A percentile compares a stretch with the other conserved stretches of the same genome.
Conservation (phyloP, 1,284 basidiomycete genomes). For the Ceratobasidium sp. region DNA sequence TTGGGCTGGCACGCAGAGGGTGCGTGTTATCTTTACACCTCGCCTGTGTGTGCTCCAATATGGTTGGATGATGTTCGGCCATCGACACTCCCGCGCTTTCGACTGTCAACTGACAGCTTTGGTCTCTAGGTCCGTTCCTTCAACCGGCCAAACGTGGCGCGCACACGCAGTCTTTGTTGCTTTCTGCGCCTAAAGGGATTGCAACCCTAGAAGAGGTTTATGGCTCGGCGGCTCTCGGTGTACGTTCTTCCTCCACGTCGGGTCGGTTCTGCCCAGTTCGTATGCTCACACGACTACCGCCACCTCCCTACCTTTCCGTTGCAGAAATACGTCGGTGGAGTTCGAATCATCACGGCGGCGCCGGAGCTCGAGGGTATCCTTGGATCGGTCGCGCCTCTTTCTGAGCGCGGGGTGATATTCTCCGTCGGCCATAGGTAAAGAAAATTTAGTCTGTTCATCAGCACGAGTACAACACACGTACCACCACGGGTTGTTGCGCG, state of each 20-base stretch:
- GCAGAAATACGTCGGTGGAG: slow-evolving; percentile 65
- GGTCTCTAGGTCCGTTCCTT: slow-evolving; percentile 80
- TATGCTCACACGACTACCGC: neutral
- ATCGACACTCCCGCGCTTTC: neutral
- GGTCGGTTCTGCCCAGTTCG: slow-evolving; percentile 2
- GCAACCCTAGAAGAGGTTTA: slow-evolving; percentile 79
- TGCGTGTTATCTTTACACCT: slow-evolving; percentile 17
- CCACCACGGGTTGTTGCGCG: too few species aligned
- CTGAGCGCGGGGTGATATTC: slow-evolving; percentile 77
- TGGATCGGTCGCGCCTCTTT: slow-evolving; percentile 72
- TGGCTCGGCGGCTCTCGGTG: slow-evolving; percentile 62
- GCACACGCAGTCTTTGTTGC: slow-evolving; percentile 78
- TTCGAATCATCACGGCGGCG: slow-evolving; percentile 87
- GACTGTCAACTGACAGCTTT: neutral
- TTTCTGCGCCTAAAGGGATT: slow-evolving; percentile 70
- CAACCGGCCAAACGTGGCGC: slow-evolving; percentile 83
- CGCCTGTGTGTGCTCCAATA: neutral
- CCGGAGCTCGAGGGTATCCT: slow-evolving; percentile 89
- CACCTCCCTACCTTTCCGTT: neutral
- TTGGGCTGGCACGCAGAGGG: slow-evolving; percentile 43
- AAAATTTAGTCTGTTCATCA: slow-evolving; percentile 45
- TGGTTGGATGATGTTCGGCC: neutral
- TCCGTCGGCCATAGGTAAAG: slow-evolving; percentile 87
- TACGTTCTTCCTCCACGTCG: slow-evolving; percentile 21
- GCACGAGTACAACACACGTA: too few species aligned